phyloP scores from a whole-genome alignment of 2,329 filamentous ascomycete species.

The Sodiomyces alkalinus region DNA sequence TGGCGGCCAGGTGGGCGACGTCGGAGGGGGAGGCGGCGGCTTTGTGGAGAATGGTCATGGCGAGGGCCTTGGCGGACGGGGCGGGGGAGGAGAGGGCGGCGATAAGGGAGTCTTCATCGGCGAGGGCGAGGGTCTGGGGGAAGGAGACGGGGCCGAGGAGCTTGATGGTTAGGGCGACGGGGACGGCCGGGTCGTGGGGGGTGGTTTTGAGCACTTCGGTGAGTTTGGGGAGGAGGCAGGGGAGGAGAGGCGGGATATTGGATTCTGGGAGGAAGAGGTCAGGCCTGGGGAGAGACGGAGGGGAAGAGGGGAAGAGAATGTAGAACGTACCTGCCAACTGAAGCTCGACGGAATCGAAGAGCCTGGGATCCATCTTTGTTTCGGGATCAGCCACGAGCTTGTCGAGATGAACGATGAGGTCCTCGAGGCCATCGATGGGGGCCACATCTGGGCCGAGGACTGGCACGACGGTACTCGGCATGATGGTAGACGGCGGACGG shows the following conservation, averaged over 20 bases:
- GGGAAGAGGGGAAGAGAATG: background rate
- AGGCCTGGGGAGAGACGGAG: background rate
- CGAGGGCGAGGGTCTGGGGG: constrained; percentile 32
- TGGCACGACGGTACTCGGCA: constrained; percentile 19
- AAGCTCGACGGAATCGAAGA: constrained; percentile 44
- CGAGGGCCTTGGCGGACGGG: constrained; percentile 41
- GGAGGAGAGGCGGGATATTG: constrained; percentile 35
- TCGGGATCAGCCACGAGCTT: constrained; percentile 28
- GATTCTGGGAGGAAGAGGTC: constrained; percentile 20
- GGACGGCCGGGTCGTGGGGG: constrained; percentile 30
- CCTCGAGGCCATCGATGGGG: constrained; percentile 35
- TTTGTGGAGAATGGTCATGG: constrained; percentile 40
- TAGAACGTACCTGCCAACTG: constrained; percentile 34
- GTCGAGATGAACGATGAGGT: constrained; percentile 38
- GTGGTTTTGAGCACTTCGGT: constrained; percentile 35
- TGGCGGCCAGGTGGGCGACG: constrained; percentile 31
- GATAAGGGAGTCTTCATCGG: constrained; percentile 33
- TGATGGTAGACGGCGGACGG: too few relatives aligned
- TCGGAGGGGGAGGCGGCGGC: constrained; percentile 32
- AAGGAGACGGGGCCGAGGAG: constrained; percentile 39
- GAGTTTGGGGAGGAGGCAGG: constrained; percentile 36
- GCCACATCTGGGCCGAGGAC: constrained; percentile 22
- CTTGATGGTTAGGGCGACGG: constrained; percentile 38
- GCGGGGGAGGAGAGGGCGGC: constrained; percentile 37
- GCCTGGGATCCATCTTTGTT: constrained; percentile 26